phyloP scores from a whole-genome alignment of 139 green algal genomes.

The Micromonas commoda region DNA sequence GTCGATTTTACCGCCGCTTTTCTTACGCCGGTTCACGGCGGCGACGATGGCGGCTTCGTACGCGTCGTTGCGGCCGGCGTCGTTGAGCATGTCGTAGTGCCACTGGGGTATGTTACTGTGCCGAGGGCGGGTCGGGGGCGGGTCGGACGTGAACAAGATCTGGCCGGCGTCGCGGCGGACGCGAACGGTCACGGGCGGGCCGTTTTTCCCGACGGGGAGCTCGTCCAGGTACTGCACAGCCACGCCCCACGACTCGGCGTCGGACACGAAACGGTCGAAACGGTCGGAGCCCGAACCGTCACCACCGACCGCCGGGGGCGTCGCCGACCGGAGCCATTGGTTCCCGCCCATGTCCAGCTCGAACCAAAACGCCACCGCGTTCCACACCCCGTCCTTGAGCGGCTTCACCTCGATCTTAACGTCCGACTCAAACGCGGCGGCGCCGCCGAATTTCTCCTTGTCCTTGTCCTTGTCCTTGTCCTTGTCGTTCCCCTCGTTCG shows the following conservation, averaged over 20 bases:
- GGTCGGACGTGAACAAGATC: conserved; percentile 42
- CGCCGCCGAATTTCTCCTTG: not conserved
- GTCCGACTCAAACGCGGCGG: conserved; percentile 41
- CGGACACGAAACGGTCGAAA: too few species aligned
- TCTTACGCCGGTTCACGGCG: not conserved
- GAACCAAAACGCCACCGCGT: conserved; percentile 36
- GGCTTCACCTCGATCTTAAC: conserved; percentile 28
- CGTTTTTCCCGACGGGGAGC: conserved; percentile 20
- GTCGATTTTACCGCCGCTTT: conserved; percentile 18
- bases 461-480: not conserved
- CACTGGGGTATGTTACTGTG: conserved; percentile 64
- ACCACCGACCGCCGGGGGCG: too few species aligned
- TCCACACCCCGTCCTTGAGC: conserved; percentile 28
- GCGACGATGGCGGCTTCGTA: conserved; percentile 43
- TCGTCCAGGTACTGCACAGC: conserved; percentile 53
- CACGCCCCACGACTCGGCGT: conserved; percentile 41
- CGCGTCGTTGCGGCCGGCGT: conserved; percentile 54
- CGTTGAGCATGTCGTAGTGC: conserved; percentile 80
- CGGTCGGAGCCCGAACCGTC: too few species aligned
- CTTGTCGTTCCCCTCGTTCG: not conserved
- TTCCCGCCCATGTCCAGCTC: conserved; percentile 27
- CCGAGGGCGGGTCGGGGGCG: conserved; percentile 34
- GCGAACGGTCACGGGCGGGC: conserved; percentile 25
- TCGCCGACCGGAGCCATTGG: not conserved
- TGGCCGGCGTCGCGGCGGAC: conserved; percentile 46